These are phyloP conservation scores for Furcasterigmium sp. DNA, from an alignment of 2,329 filamentous ascomycete species.

Conservation along the genomic window DNA sequence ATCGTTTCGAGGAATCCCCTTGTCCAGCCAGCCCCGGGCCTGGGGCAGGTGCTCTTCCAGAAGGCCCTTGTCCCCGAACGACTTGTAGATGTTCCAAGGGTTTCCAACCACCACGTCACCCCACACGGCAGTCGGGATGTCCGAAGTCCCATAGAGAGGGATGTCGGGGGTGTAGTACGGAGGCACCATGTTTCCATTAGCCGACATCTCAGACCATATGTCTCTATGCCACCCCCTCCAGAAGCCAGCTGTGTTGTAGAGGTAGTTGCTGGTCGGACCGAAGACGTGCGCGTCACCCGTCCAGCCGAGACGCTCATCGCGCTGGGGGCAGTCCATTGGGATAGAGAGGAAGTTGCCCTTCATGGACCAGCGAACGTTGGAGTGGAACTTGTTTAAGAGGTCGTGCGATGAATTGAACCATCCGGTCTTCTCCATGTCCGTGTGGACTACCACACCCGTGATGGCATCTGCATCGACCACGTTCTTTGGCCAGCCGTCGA, in stretches of 20 bases:
- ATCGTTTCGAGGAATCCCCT: constrained; percentile 23
- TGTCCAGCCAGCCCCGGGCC: constrained; percentile 33
- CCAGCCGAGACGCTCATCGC: constrained; percentile 51
- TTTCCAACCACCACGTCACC: constrained; percentile 34
- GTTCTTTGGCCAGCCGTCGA: constrained; percentile 34
- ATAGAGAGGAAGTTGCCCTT: constrained; percentile 52
- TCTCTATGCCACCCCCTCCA: constrained; percentile 45
- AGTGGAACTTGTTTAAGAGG: constrained; percentile 47
- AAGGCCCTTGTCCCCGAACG: constrained; percentile 29
- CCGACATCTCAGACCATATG: constrained; percentile 26
- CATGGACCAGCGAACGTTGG: constrained; percentile 52
- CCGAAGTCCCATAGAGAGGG: constrained; percentile 13
- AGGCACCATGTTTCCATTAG: constrained; percentile 15
- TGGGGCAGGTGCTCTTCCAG: constrained; percentile 31
- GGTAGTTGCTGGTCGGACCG: constrained; percentile 42
- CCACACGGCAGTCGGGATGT: constrained; percentile 28
- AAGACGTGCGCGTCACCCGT: constrained; percentile 47
- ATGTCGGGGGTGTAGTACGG: constrained; percentile 20
- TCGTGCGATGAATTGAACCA: constrained; percentile 46
- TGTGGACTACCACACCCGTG: constrained; percentile 35
- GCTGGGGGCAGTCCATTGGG: constrained; percentile 53
- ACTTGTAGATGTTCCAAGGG: constrained; percentile 33
- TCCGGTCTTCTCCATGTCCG: constrained; percentile 45
- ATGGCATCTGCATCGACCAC: constrained; percentile 14
- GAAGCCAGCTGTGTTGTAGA: constrained; percentile 48